Conservation (phyloP, 768 basidiomycete genomes). For the Imleria badia region DNA sequence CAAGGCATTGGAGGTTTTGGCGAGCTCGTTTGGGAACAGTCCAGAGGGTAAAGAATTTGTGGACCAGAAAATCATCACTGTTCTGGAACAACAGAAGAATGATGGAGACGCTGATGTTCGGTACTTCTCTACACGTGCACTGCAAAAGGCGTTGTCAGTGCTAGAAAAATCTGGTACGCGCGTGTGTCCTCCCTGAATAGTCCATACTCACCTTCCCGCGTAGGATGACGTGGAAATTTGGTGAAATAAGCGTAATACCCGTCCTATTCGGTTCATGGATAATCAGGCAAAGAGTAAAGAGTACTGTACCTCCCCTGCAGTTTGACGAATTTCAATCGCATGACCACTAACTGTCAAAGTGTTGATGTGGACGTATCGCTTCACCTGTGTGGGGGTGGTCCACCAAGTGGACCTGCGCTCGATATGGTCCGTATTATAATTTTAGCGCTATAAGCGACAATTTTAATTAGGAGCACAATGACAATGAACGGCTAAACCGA, state of each 20-base stretch:
- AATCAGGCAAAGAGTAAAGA: constrained; percentile 29
- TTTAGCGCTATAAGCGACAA: not conserved
- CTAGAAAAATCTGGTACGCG: constrained; percentile 40
- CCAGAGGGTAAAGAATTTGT: constrained; percentile 76
- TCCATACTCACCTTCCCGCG: not conserved
- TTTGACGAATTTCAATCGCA: constrained; percentile 22
- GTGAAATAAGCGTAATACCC: constrained; percentile 33
- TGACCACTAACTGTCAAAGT: not conserved
- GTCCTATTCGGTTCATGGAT: constrained; percentile 21
- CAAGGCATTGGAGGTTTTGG: constrained; percentile 90
- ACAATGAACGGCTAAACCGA: not conserved
- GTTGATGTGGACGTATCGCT: not conserved
- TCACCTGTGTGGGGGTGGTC: not conserved
- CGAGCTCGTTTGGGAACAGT: constrained; percentile 59
- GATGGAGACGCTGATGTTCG: constrained; percentile 96
- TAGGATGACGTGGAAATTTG: constrained; percentile 24
- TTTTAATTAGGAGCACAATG: constrained; percentile 4
- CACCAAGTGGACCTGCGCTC: not conserved
- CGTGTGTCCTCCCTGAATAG: not conserved
- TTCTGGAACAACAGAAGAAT: constrained; percentile 79
- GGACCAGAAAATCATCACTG: constrained; percentile 72
- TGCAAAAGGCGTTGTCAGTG: constrained; percentile 51
- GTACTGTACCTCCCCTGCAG: constrained; percentile 31
- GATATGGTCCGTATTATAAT: not conserved
- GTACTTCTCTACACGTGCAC: constrained; percentile 84